Percentiles rank a stretch among this genome's conserved stretches.
Conservation (phyloP, 2,329 filamentous ascomycete genomes). For the Ophiosphaerella korrae region DNA sequence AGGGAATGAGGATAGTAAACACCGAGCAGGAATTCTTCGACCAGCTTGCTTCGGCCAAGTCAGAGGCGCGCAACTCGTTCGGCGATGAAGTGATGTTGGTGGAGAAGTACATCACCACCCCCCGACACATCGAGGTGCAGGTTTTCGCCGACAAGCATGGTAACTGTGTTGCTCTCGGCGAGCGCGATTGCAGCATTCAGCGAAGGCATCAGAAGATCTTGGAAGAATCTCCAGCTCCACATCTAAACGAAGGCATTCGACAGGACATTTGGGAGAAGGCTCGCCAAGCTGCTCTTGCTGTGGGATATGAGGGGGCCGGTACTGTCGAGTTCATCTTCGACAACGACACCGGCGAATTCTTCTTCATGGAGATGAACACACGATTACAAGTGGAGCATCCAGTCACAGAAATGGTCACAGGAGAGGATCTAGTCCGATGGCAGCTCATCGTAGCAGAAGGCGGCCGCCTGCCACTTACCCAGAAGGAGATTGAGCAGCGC, state of each 20-base stretch:
- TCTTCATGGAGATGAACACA: constrained; percentile 77
- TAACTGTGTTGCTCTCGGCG: constrained; percentile 67
- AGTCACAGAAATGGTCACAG: constrained; percentile 81
- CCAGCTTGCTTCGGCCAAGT: constrained; percentile 67
- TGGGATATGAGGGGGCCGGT: constrained; percentile 68
- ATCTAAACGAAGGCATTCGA: constrained; percentile 63
- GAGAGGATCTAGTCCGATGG: constrained; percentile 87
- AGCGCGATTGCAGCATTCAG: constrained; percentile 70
- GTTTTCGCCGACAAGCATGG: constrained; percentile 70
- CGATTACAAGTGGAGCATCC: constrained; percentile 96
- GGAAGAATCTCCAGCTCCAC: constrained; percentile 69
- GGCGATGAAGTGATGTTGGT: constrained; percentile 70
- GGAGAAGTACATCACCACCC: constrained; percentile 71
- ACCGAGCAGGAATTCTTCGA: constrained; percentile 63
- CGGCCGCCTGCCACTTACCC: constrained; percentile 67
- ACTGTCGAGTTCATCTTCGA: constrained; percentile 74
- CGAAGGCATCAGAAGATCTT: constrained; percentile 69
- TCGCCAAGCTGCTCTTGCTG: constrained; percentile 65
- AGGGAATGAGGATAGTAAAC: constrained; percentile 69
- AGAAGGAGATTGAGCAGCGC: constrained; percentile 67
- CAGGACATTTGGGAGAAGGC: constrained; percentile 71
- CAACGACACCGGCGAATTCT: constrained; percentile 68
- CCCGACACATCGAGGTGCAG: constrained; percentile 70
- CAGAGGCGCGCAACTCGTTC: constrained; percentile 67
- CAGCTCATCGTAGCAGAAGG: constrained; percentile 86